phyloP scores from a whole-genome alignment of 176 grass and related monocot species.

The Phragmites australis region DNA sequence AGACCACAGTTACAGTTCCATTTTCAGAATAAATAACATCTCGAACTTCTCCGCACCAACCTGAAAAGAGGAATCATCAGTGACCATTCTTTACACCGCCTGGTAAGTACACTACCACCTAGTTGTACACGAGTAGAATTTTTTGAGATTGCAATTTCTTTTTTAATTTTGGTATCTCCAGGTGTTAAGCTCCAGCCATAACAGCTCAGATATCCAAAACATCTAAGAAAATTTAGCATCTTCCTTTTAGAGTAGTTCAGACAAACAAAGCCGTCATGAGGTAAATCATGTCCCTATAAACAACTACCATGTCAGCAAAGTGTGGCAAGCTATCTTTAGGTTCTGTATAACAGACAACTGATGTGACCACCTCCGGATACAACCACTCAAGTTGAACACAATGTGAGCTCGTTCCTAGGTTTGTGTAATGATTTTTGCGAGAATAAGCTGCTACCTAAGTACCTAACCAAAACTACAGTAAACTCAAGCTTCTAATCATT shows the following conservation, averaged over 20 bases:
- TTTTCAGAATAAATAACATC: slow-evolving; percentile 68
- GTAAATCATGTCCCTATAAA: background rate
- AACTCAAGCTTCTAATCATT: background rate
- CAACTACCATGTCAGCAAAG: background rate
- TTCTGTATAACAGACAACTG: background rate
- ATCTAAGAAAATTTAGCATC: background rate
- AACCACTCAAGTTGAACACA: too few species aligned
- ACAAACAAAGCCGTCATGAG: background rate
- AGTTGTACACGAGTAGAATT: background rate
- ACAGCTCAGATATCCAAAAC: background rate
- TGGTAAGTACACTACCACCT: background rate
- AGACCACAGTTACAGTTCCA: slow-evolving; percentile 84
- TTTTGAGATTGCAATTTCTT: background rate
- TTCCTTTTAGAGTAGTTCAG: background rate
- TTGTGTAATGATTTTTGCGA: too few species aligned
- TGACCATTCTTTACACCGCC: background rate
- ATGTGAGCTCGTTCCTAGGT: too few species aligned
- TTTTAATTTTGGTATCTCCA: background rate
- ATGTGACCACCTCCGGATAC: too few species aligned
- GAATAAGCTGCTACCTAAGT: background rate
- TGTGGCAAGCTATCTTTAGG: background rate
- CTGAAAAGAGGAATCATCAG: slow-evolving; percentile 38
- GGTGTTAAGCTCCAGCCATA: too few species aligned
- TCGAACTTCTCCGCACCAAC: slow-evolving; percentile 95
- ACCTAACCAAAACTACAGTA: background rate